Percentiles rank a stretch among this genome's conserved stretches.
These are phyloP conservation scores for Aspergillus leporis DNA, from an alignment of 495 filamentous ascomycete genomes.

Conservation along the genomic window DNA sequence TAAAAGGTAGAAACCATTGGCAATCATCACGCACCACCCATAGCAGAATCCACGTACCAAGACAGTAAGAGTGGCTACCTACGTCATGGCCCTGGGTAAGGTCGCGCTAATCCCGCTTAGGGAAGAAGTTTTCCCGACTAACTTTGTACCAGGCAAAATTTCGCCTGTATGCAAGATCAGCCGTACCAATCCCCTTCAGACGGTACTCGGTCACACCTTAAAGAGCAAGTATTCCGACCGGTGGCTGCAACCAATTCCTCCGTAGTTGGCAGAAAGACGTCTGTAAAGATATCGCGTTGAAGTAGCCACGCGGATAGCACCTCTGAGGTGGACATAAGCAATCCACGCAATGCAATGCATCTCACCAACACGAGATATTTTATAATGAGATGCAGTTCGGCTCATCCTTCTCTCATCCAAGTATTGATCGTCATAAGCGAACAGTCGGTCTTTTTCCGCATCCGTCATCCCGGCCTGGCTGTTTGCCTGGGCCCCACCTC, in stretches of 20 bases:
- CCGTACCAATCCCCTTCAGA: too few species aligned
- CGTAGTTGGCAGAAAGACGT: not conserved
- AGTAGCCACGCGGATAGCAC: too few species aligned
- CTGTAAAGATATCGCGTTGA: too few species aligned
- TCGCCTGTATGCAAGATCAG: not conserved
- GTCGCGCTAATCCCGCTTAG: not conserved
- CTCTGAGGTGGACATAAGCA: not conserved
- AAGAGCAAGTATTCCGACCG: too few species aligned
- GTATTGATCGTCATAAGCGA: slow-evolving; percentile 1
- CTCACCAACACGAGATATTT: not conserved
- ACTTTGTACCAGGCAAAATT: not conserved
- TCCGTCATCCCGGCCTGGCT: not conserved
- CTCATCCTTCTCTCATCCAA: not conserved
- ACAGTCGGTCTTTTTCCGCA: slow-evolving; percentile 5
- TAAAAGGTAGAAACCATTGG: not conserved
- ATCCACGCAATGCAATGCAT: not conserved
- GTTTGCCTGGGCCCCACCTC: not conserved
- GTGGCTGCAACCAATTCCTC: too few species aligned
- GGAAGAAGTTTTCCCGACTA: not conserved
- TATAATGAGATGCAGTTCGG: not conserved
- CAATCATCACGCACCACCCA: not conserved
- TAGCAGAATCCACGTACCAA: not conserved
- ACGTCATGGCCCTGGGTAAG: not conserved
- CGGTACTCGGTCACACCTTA: too few species aligned
- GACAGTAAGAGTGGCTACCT: not conserved